A percentile compares a stretch with the other conserved stretches of the same genome.
These are phyloP conservation scores for Plantago elongata DNA, from an alignment of 257 asterid species.

Conservation along the genomic window DNA sequence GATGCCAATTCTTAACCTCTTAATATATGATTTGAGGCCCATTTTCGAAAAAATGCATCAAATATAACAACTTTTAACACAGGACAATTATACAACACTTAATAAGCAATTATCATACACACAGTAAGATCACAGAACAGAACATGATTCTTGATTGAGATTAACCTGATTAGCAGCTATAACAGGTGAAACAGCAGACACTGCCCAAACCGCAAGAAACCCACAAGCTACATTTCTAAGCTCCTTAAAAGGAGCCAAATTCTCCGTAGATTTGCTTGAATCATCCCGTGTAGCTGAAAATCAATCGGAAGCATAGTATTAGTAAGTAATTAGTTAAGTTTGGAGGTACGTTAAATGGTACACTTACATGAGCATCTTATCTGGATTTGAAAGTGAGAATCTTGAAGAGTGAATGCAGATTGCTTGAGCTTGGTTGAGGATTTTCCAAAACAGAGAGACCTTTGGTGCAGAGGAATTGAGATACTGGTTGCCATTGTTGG, in stretches of 20 bases:
- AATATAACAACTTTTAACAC: no score
- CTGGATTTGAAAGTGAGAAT: slow-evolving; percentile 29
- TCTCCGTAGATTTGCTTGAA: slow-evolving; percentile 22
- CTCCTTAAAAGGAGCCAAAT: slow-evolving; percentile 39
- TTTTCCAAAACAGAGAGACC: slow-evolving; percentile 29
- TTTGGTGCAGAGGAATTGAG: slow-evolving; percentile 39
- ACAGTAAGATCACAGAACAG: not conserved
- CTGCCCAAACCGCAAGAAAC: slow-evolving; percentile 78
- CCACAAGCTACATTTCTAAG: slow-evolving; percentile 78
- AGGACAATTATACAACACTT: no score
- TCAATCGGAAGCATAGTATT: not conserved
- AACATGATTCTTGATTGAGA: not conserved
- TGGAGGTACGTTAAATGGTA: not conserved
- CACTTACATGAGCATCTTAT: slow-evolving; percentile 57
- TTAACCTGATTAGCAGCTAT: slow-evolving; percentile 67
- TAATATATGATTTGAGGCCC: no score
- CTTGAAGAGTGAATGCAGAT: slow-evolving; percentile 18
- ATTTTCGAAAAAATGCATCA: no score
- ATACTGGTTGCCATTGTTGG: slow-evolving; percentile 43
- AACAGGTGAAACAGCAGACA: slow-evolving; percentile 69
- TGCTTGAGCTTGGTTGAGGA: slow-evolving; percentile 21
- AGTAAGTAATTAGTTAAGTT: not conserved
- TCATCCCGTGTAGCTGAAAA: slow-evolving; percentile 39
- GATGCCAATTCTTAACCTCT: no score
- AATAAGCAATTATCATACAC: no score